Evolutionary conservation across 306 rosid genomes (phyloP).

Genomic region (Senna tora): DNA sequence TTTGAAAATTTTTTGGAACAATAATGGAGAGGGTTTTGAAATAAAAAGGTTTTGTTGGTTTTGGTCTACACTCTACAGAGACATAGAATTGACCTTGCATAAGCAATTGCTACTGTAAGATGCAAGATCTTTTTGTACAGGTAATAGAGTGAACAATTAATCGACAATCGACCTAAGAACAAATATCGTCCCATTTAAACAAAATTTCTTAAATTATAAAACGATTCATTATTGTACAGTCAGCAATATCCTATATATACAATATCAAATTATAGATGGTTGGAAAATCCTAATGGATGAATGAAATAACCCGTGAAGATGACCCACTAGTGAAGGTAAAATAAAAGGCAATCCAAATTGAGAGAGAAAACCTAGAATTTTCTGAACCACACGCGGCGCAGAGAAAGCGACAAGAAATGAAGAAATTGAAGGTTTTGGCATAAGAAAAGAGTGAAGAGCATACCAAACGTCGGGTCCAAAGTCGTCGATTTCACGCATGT

Average conservation of each 20-base stretch:
- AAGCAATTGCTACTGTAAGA: constrained; percentile 13
- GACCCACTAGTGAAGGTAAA: constrained; percentile 1
- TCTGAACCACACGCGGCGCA: constrained; percentile 2
- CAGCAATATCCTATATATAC: constrained; percentile 2
- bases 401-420: neutral
- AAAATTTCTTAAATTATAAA: neutral
- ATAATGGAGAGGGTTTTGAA: constrained; percentile 1
- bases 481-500: constrained; percentile 56
- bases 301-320: constrained; percentile 11
- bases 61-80: constrained; percentile 15
- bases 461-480: constrained; percentile 62
- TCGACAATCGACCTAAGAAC: no score
- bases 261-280: neutral
- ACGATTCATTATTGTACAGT: neutral
- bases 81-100: constrained; percentile 30
- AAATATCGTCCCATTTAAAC: neutral
- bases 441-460: constrained; percentile 8
- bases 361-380: constrained; percentile 12
- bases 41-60: neutral
- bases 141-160: constrained; percentile 4
- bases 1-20: constrained; percentile 28
- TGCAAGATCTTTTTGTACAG: constrained; percentile 9
- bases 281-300: constrained; percentile 8
- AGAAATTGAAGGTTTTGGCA: constrained; percentile 26
- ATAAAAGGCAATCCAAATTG: constrained; percentile 22